phyloP scores from a whole-genome alignment of 1,284 basidiomycete species.

The Omphalotus olearius region DNA sequence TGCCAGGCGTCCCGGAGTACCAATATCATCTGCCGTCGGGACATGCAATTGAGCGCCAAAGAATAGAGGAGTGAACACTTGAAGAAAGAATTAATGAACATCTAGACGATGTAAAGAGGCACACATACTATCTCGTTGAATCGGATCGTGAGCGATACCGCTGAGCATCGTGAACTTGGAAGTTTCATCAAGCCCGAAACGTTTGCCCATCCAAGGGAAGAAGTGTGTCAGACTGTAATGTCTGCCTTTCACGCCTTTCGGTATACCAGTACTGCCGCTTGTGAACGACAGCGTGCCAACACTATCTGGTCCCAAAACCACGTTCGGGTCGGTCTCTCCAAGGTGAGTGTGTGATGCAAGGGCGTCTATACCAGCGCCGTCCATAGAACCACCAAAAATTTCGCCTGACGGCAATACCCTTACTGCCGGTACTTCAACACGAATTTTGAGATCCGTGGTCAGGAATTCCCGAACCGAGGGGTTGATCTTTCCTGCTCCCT shows the following conservation, averaged over 20 bases:
- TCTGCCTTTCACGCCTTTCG: slow-evolving; percentile 94
- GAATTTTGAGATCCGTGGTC: slow-evolving; percentile 76
- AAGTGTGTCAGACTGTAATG: slow-evolving; percentile 98
- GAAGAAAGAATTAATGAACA: slow-evolving; percentile 7
- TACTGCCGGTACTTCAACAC: slow-evolving; percentile 91
- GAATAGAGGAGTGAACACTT: slow-evolving; percentile 98
- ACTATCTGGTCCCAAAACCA: slow-evolving; percentile 91
- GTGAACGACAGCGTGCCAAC: slow-evolving; percentile 96
- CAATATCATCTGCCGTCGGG: slow-evolving; percentile 96
- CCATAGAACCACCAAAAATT: slow-evolving; percentile 61
- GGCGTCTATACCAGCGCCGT: slow-evolving; percentile 42
- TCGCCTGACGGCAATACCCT: slow-evolving; percentile 63
- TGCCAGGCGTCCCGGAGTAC: slow-evolving; percentile 93
- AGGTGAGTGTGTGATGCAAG: slow-evolving; percentile 49
- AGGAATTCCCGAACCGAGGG: slow-evolving; percentile 87
- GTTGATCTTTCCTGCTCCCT: slow-evolving; percentile 83
- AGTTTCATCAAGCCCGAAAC: slow-evolving; percentile 72
- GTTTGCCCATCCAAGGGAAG: slow-evolving; percentile 99
- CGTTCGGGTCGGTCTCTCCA: slow-evolving; percentile 72
- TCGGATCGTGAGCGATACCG: slow-evolving; percentile 98
- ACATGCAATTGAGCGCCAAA: slow-evolving; percentile 95
- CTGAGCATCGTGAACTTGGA: slow-evolving; percentile 98
- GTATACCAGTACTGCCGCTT: slow-evolving; percentile 96
- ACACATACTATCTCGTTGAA: slow-evolving; percentile 93
- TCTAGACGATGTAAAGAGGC: neutral